Conservation (phyloP, 192 early-diverging fungal species). For the Kappamyces sp. region DNA sequence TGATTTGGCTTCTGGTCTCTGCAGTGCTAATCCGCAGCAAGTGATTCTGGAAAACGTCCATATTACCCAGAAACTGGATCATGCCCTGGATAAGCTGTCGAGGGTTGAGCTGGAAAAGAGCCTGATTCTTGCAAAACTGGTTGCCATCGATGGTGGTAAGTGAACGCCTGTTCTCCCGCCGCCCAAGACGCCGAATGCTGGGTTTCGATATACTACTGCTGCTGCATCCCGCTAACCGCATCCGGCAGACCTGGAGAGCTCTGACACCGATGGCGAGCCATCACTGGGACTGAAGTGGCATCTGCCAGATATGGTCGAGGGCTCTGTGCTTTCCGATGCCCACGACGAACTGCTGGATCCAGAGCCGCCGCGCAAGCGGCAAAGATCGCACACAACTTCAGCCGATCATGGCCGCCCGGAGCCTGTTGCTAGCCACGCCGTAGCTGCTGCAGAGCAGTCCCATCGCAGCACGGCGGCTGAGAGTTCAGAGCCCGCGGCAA, state of each 20-base stretch:
- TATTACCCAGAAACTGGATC: conserved; percentile 18
- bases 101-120: conserved; percentile 24
- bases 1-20: conserved; percentile 9
- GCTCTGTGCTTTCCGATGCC: conserved; percentile 9
- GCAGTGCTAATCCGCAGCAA: conserved; percentile 20
- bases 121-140: no score
- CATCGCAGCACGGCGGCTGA: background rate
- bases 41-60: conserved; percentile 30
- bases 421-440: background rate
- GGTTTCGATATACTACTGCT: background rate
- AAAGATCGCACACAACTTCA: background rate
- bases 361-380: background rate
- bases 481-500: background rate
- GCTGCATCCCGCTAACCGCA: background rate
- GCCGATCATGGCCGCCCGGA: background rate
- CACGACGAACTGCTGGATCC: conserved; percentile 12
- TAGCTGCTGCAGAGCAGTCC: background rate
- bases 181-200: background rate
- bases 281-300: conserved; percentile 12
- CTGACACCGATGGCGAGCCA: background rate
- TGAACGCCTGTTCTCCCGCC: background rate
- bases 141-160: conserved; percentile 9
- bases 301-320: conserved; percentile 20
- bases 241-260: background rate
- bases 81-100: conserved; percentile 11